Evolutionary conservation across 768 basidiomycete genomes (phyloP).

Genomic region (Paxillus ammoniavirescens): DNA sequence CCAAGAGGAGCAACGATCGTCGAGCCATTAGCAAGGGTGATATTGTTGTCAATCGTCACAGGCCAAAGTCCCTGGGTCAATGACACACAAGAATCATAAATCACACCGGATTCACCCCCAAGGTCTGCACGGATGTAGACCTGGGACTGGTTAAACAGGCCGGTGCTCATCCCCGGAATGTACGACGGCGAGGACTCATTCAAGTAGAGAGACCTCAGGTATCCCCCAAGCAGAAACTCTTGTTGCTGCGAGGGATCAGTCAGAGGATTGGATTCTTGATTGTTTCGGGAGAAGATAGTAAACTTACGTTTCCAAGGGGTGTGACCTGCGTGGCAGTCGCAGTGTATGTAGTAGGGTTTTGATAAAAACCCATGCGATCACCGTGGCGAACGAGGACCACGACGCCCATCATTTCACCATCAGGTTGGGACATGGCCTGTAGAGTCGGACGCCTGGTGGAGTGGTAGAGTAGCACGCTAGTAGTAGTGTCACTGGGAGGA

Average conservation of each 20-base stretch:
- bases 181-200: slow-evolving; percentile 50
- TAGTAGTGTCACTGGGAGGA: no score
- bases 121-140: slow-evolving; percentile 60
- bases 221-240: slow-evolving; percentile 55
- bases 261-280: background rate
- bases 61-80: slow-evolving; percentile 72
- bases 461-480: background rate
- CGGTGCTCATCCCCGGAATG: slow-evolving; percentile 41
- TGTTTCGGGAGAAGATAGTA: background rate
- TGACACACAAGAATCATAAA: slow-evolving; percentile 63
- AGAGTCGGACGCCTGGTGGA: background rate
- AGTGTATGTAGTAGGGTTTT: slow-evolving; percentile 55
- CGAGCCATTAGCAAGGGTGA: slow-evolving; percentile 65
- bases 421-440: slow-evolving; percentile 8
- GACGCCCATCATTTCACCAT: slow-evolving; percentile 47
- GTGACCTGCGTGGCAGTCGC: slow-evolving; percentile 59
- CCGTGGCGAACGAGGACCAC: slow-evolving; percentile 60
- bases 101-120: slow-evolving; percentile 68
- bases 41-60: slow-evolving; percentile 41
- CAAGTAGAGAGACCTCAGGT: slow-evolving; percentile 54
- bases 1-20: slow-evolving; percentile 54
- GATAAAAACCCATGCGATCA: slow-evolving; percentile 66
- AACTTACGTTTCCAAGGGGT: slow-evolving; percentile 62
- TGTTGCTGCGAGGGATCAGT: slow-evolving; percentile 39
- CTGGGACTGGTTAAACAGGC: slow-evolving; percentile 37